Evolutionary conservation across 306 rosid species (phyloP).

Genomic region (Quercus bicolor): DNA sequence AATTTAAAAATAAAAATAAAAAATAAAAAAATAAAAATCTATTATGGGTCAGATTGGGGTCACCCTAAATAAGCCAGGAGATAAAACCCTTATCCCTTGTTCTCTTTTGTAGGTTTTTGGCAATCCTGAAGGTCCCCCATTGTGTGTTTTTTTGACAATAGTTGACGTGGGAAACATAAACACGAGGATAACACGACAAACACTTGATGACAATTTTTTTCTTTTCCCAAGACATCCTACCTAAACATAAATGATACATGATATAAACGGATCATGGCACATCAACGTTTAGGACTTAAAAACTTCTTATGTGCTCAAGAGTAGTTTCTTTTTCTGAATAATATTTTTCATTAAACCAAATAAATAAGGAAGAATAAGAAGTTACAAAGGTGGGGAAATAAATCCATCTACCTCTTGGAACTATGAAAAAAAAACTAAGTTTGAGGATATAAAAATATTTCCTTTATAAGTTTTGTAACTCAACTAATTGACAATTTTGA

Average conservation of each 20-base stretch:
- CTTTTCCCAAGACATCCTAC: constrained; percentile 2
- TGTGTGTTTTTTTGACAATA: background rate
- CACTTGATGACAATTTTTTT: background rate
- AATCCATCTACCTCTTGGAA: too few species aligned
- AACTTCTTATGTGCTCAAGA: background rate
- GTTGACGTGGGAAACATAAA: background rate
- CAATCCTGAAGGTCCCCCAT: constrained; percentile 11
- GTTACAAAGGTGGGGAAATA: too few species aligned
- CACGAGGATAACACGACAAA: constrained; percentile 7
- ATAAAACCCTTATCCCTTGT: background rate
- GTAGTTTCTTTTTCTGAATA: too few species aligned
- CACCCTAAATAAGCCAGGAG: constrained; percentile 8
- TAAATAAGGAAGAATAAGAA: too few species aligned
- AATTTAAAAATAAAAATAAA: too few species aligned
- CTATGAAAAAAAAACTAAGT: too few species aligned
- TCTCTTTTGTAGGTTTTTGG: background rate
- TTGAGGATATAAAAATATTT: too few species aligned
- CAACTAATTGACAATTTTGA: too few species aligned
- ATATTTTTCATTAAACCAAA: too few species aligned
- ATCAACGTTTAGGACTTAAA: background rate
- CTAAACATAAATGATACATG: background rate
- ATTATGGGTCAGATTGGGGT: background rate
- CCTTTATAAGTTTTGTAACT: too few species aligned
- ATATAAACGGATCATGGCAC: background rate
- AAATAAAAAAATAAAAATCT: background rate